Evolutionary conservation across 106 monocot genomes (phyloP).

Genomic region (Acanthochlamys bracteata): DNA sequence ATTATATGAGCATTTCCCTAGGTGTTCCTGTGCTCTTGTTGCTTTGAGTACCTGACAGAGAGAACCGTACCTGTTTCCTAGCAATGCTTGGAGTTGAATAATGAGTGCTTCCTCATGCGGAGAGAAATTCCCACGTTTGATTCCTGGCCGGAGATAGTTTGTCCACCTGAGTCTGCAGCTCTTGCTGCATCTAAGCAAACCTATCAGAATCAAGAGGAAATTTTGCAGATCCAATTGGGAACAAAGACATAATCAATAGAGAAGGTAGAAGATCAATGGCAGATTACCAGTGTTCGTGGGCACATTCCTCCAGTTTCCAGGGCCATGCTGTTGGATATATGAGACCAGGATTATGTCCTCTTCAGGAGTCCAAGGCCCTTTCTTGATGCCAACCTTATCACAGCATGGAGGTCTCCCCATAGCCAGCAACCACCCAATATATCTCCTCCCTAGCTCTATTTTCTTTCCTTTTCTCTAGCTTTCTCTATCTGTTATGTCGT

Average conservation of each 20-base stretch:
- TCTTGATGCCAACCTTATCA: constrained; percentile 19
- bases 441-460: not conserved
- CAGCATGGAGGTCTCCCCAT: constrained; percentile 20
- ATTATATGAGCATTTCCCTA: not conserved
- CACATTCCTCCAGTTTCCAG: constrained; percentile 16
- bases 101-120: constrained; percentile 24
- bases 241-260: not conserved
- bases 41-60: not conserved
- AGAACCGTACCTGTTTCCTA: constrained; percentile 26
- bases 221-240: too few species aligned
- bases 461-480: not conserved
- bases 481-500: not conserved
- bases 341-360: constrained; percentile 15
- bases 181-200: constrained; percentile 34
- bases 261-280: not conserved
- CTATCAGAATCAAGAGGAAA: constrained; percentile 1
- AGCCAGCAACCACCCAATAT: not conserved
- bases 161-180: constrained; percentile 34
- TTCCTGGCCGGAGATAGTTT: constrained; percentile 35
- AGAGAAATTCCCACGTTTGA: constrained; percentile 34
- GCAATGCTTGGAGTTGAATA: constrained; percentile 24
- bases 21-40: too few species aligned
- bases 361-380: constrained; percentile 21
- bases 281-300: constrained; percentile 15
- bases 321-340: constrained; percentile 17